phyloP scores from a whole-genome alignment of 2,329 filamentous ascomycete species.

The Fusarium lateritium region DNA sequence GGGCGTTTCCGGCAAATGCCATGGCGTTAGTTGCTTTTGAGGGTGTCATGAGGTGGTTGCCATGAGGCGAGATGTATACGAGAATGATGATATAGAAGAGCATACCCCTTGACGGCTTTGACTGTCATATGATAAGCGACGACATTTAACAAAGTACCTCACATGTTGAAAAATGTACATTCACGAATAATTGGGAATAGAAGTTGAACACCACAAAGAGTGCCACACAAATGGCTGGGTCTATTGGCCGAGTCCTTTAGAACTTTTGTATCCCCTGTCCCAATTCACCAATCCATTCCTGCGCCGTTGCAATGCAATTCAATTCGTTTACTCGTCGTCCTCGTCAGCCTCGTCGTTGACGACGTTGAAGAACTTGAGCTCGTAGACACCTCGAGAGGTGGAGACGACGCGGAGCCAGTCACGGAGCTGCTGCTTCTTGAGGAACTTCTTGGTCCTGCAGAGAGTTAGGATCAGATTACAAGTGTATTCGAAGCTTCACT shows the following conservation, averaged over 20 bases:
- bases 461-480: slow-evolving; percentile 13
- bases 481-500: background rate
- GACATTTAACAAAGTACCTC: background rate
- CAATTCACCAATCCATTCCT: slow-evolving; percentile 52
- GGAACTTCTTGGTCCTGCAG: slow-evolving; percentile 98
- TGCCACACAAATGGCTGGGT: slow-evolving; percentile 53
- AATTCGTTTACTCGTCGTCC: slow-evolving; percentile 89
- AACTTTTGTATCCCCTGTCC: slow-evolving; percentile 48
- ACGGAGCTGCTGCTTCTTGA: slow-evolving; percentile 99
- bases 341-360: slow-evolving; percentile 98
- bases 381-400: slow-evolving; percentile 98
- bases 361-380: slow-evolving; percentile 99
- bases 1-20: slow-evolving; percentile 96
- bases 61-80: slow-evolving; percentile 51
- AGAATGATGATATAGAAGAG: slow-evolving; percentile 7
- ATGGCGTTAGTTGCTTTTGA: slow-evolving; percentile 95
- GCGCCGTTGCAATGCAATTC: slow-evolving; percentile 48
- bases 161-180: background rate
- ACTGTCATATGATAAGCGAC: background rate
- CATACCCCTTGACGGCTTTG: slow-evolving; percentile 1
- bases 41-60: slow-evolving; percentile 82
- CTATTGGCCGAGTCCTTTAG: slow-evolving; percentile 50
- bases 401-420: slow-evolving; percentile 99
- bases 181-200: background rate
- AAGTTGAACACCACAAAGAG: slow-evolving; percentile 48